phyloP scores from a whole-genome alignment of 768 basidiomycete genomes.

The Suillus clintonianus region DNA sequence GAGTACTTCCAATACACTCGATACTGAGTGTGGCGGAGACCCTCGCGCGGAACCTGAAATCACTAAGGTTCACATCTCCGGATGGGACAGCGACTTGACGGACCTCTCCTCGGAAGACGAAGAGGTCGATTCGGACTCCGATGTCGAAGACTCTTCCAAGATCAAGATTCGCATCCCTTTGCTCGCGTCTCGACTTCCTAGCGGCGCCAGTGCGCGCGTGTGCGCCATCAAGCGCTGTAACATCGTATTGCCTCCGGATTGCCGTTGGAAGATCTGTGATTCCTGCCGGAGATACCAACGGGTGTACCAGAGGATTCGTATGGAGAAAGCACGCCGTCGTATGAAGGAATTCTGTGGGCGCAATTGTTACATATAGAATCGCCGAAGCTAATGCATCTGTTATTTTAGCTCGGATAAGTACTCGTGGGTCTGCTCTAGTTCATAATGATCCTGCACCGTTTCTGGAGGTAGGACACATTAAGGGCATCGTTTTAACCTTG shows the following conservation, averaged over 20 bases:
- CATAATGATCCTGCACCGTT: background rate
- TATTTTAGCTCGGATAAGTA: constrained; percentile 19
- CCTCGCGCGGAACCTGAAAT: background rate
- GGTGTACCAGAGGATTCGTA: constrained; percentile 35
- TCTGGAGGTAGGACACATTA: background rate
- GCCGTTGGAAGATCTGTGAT: constrained; percentile 46
- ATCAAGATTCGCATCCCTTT: constrained; percentile 26
- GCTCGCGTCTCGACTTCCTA: constrained; percentile 16
- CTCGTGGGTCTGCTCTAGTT: constrained; percentile 1
- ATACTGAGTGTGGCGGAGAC: background rate
- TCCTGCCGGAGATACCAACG: constrained; percentile 41
- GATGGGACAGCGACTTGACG: constrained; percentile 30
- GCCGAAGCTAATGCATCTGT: background rate
- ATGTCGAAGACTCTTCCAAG: background rate
- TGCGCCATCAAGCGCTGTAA: constrained; percentile 39
- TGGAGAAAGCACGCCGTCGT: constrained; percentile 15
- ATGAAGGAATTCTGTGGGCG: constrained; percentile 12
- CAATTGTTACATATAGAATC: background rate
- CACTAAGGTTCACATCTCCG: background rate
- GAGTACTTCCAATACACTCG: background rate
- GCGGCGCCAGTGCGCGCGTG: constrained; percentile 13
- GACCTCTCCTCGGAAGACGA: constrained; percentile 16
- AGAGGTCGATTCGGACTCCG: constrained; percentile 4
- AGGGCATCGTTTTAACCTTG: constrained; percentile 17
- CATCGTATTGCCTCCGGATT: constrained; percentile 30